Percentiles rank a stretch among this genome's conserved stretches.
These are phyloP conservation scores for Cucurbitaria berberidis DNA, from an alignment of 2,329 filamentous ascomycete species.

Conservation along the genomic window DNA sequence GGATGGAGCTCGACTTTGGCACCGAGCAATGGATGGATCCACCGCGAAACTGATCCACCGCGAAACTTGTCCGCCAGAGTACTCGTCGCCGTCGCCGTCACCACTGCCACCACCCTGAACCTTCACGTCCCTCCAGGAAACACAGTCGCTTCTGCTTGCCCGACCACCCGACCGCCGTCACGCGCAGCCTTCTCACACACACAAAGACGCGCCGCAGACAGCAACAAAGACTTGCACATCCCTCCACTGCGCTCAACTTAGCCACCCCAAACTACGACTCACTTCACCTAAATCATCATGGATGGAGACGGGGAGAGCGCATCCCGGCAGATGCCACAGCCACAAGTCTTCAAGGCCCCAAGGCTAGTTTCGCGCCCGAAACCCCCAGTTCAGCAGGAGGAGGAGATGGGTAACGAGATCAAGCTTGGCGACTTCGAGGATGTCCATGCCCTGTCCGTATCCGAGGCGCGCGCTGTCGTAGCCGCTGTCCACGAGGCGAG, in stretches of 20 bases:
- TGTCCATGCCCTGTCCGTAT: conserved; percentile 89
- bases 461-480: conserved; percentile 89
- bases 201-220: not conserved
- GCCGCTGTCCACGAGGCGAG: conserved; percentile 86
- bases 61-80: no score
- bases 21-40: no score
- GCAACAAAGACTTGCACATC: conserved; percentile 4
- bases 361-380: conserved; percentile 54
- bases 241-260: not conserved
- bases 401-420: conserved; percentile 81
- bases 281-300: conserved; percentile 27
- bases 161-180: not conserved
- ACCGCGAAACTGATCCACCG: no score
- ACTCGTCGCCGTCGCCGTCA: no score
- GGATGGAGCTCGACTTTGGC: not conserved
- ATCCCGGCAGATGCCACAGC: conserved; percentile 19
- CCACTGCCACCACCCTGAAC: not conserved
- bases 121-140: not conserved
- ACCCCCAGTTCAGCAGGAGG: conserved; percentile 75
- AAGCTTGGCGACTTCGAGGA: conserved; percentile 93
- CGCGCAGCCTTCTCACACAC: not conserved
- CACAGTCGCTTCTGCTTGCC: conserved; percentile 4
- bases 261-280: conserved; percentile 1
- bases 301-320: conserved; percentile 36
- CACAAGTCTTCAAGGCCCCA: conserved; percentile 40